Base-by-base conservation (phyloP, 208 protist genomes). In the Acanthamoeba sp. region DNA sequence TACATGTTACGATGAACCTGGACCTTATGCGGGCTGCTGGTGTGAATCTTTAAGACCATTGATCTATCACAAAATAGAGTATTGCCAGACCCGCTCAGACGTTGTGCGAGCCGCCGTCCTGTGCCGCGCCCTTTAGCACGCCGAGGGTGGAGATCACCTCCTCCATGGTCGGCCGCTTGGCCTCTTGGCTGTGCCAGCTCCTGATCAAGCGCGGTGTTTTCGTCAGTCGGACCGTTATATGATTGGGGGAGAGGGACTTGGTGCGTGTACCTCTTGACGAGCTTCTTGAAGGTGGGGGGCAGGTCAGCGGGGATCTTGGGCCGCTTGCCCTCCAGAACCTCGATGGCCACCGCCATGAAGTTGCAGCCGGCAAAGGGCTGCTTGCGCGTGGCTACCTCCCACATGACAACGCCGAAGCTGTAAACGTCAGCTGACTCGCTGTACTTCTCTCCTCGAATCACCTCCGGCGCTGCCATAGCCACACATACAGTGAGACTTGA, bases 371-470 rank as follows among this genome's bases (percentile, higher is more conserved):
- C 82, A 12, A 50, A 90, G 1, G 82, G 82, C 82, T 66, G 48
- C 52, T 91, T 55, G 7, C 84, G 22, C 52, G 84, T 16, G 14
- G 45, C 32, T 48, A 93, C 27, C 88, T 93, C 88, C 88, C 57
- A 69, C 52, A 93, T 38, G 57, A 78, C 38, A 2, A 93, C 78
- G 12, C 88, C 88, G n/a, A 93, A 93, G 29, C 57, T 78, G n/a
- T 78, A 93, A 4, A 93, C 62, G 59, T 93, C 88, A 5, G 88
- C 88, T n/a, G 27, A 34, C 29, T 69, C 88, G 36, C 57, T n/a
- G 88, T 93, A 93, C n/a, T 93, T 52, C 40, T 93, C 88, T 48
- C 88, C 88, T 0, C 50, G 10, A 18, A 93, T 73, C 7, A 93
- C 64, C 59, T 93, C 88, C 22, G 88, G 88, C 59, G 88, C 88